Evolutionary conservation across 2,329 filamentous ascomycete species (phyloP).

Genomic region (Aspergillus japonicus): DNA sequence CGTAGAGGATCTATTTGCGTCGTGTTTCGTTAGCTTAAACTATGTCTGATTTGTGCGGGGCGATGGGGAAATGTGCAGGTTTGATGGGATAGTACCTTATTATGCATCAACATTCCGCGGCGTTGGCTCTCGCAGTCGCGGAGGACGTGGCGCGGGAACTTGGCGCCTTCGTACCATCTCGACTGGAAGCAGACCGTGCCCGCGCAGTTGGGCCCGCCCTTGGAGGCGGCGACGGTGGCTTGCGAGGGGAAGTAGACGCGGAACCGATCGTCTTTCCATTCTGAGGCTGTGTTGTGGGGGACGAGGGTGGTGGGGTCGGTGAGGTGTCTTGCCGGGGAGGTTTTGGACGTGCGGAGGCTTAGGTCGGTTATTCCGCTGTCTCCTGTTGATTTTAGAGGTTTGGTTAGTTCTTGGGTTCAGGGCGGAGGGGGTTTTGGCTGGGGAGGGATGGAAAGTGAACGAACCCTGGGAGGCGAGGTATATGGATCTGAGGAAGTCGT

Average conservation of each 20-base stretch:
- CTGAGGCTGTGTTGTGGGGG: conserved; percentile 30
- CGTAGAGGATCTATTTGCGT: conserved; percentile 33
- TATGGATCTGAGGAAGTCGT: conserved; percentile 62
- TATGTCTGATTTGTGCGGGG: no score
- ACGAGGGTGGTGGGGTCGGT: conserved; percentile 48
- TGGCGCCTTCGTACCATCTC: conserved; percentile 67
- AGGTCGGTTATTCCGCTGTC: conserved; percentile 49
- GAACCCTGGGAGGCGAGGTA: conserved; percentile 59
- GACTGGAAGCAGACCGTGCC: conserved; percentile 80
- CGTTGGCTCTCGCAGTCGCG: conserved; percentile 73
- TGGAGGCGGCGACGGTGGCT: conserved; percentile 65
- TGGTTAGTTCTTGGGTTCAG: background rate
- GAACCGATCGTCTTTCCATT: conserved; percentile 53
- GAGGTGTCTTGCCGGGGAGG: conserved; percentile 22
- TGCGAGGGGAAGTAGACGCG: conserved; percentile 79
- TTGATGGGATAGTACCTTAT: conserved; percentile 59
- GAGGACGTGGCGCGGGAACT: conserved; percentile 71
- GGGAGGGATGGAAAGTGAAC: background rate
- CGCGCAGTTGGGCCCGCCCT: conserved; percentile 62
- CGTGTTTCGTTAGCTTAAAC: background rate
- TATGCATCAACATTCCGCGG: conserved; percentile 77
- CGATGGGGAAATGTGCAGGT: background rate
- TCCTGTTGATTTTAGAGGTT: conserved; percentile 32
- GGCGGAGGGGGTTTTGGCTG: background rate
- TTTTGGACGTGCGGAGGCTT: conserved; percentile 35